Evolutionary conservation across 805 yeast genomes (phyloP).

Genomic region (Ogataea henricii): DNA sequence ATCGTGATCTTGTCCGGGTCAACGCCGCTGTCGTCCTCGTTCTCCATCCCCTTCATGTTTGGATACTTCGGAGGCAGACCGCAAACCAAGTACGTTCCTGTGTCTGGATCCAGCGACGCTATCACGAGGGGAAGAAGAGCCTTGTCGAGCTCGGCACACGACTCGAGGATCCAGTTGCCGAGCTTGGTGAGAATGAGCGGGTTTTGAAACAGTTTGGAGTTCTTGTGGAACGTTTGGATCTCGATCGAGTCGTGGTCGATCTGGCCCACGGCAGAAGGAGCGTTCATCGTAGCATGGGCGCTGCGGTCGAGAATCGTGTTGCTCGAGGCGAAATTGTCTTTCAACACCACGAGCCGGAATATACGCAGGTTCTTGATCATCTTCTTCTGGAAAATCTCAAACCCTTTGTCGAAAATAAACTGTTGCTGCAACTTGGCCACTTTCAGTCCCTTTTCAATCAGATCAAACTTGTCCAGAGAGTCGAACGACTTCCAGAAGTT

Average conservation of each 20-base stretch:
- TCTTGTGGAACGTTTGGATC: slow-evolving; percentile 50
- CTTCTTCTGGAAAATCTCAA: slow-evolving; percentile 82
- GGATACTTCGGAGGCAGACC: slow-evolving; percentile 88
- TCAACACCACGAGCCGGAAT: slow-evolving; percentile 83
- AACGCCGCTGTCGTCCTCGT: slow-evolving; percentile 31
- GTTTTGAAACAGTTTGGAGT: slow-evolving; percentile 72
- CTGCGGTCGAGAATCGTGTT: slow-evolving; percentile 15
- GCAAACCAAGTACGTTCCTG: slow-evolving; percentile 81
- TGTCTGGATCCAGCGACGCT: slow-evolving; percentile 73
- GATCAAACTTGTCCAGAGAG: slow-evolving; percentile 50
- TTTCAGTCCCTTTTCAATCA: slow-evolving; percentile 68
- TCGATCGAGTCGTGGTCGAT: slow-evolving; percentile 33
- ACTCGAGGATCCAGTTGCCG: slow-evolving; percentile 90
- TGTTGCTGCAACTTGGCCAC: slow-evolving; percentile 84
- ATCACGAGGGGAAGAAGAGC: slow-evolving; percentile 77
- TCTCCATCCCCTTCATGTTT: slow-evolving; percentile 36
- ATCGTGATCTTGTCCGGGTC: slow-evolving; percentile 45
- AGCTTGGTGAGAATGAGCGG: slow-evolving; percentile 83
- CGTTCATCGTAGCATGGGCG: neutral
- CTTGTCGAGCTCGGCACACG: slow-evolving; percentile 76
- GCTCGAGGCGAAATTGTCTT: slow-evolving; percentile 53
- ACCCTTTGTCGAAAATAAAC: slow-evolving; percentile 83
- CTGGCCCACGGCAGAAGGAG: slow-evolving; percentile 13
- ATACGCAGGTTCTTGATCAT: slow-evolving; percentile 76
- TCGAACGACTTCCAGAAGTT: slow-evolving; percentile 63